Evolutionary conservation across 2,329 filamentous ascomycete genomes (phyloP), one percentile per base, ranked within the genome.

Genomic region (Dothidotthia symphoricarpi): DNA sequence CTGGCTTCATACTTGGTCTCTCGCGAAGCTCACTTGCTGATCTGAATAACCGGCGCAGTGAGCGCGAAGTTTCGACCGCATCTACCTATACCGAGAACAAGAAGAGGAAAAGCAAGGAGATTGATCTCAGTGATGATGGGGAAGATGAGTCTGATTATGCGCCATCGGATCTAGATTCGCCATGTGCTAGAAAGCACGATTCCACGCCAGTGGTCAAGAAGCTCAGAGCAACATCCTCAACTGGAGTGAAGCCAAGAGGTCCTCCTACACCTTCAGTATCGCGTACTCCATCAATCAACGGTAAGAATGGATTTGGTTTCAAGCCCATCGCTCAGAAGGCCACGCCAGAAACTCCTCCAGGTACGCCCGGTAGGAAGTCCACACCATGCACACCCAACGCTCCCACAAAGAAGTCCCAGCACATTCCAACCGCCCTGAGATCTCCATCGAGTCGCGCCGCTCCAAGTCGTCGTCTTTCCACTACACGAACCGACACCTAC

Each of bases 251-350:
- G 6, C 16, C 24, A 16, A 40, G 24, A 17, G 16, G 13, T n/a
- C 14, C 16, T 8, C 25, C 28, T 11, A 30, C 16, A 15, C 35
- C 27, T 24, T 12, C 19, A 31, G 16, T 28, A 5, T 19, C 19
- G 10, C 7, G 10, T 10, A 19, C 29, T 7, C 12, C 17, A 2
- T 12, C 14, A 24, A 13, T 13, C 8, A 47, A 34, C 13, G 39
- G 24, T 2, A 47, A 36, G 9, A 49, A 45, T 15, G 27, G 13
- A 9, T 35, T 39, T n/a, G 41, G 43, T 11, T 45, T 46, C 27
- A 41, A 38, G n/a, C 13, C 22, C 4, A 3, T 31, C n/a, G 39
- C 25, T 6, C 7, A 8, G 24, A 24, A 16, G 3, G 6, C 24
- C 7, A 36, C 24, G 3, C 25, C 25, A 3, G 6, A 12, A 4